Base-by-base conservation (phyloP, 2,329 filamentous ascomycete genomes). In the Exophiala aquamarina region DNA sequence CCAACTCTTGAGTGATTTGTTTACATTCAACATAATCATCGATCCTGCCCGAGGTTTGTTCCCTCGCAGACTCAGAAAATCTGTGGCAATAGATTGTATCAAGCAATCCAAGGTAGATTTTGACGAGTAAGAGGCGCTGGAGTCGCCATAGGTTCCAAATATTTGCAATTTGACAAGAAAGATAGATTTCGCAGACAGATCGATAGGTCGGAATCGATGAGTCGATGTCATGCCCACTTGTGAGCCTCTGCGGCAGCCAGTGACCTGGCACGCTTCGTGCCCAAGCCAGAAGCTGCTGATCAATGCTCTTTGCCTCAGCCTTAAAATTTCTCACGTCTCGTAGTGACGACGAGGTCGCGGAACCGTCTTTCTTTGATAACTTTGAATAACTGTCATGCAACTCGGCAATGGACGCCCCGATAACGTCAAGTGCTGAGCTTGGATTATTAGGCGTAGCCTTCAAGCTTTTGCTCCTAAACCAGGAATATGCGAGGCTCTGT, bases 111-210 rank as follows among this genome's bases (percentile, higher is more conserved):
- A 44, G n/a, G 41, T 29, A 26, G 13, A 44, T 36, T 31, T 44
- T 44, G 15, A 44, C 29, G 41, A 44, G 28, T 3, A 44, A 10
- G 8, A 44, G 31, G 19, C 41, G 41, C 29, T 44, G 31, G 29
- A 35, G 35, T 44, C 41, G 10, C 41, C 41, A 44, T 20, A 36
- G 15, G 32, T 44, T 44, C 51, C 43, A 59, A 35, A 61, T 52
- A 0, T 18, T 50, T 14, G 39, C 58, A 40, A 61, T 56, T 21
- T 54, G 50, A 48, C 47, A 59, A 23, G 56, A 47, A 26, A 56
- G 54, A 39, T 61, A 61, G 18, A 59, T 40, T 19, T 60, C 58
- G 31, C 50, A 57, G 41, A 47, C 17, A 23, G 49, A 54, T 20
- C 38, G 49, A 47, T 60, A 60, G 35, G 57, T 52, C 11, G 54